Base-by-base conservation (phyloP, 192 early-diverging fungal species). In the Haplosporangium gracile region DNA sequence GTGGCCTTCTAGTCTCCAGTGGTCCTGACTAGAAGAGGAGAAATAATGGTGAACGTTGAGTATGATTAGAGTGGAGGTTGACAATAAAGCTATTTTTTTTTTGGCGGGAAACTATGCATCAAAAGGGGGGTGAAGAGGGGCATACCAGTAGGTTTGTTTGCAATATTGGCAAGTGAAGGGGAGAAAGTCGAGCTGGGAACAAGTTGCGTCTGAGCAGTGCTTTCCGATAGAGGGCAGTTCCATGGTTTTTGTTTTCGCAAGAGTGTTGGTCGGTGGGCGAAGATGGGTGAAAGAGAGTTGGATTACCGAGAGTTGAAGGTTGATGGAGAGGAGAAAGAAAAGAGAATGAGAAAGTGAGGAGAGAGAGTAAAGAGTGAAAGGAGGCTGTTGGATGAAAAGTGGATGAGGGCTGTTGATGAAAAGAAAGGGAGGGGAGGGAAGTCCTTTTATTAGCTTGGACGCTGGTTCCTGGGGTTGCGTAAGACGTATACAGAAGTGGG, bases 171-270 rank as follows among this genome's bases (percentile, higher is more conserved):
- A 93, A 39, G 81, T 91, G 76, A 86, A 91, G 51, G 92, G 92
- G 13, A 93, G 71, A 77, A 92, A 83, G 76, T 76, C 72, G 32
- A 95, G 89, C 65, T 91, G 91, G 42, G 86, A 83, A 76, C 95
- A 96, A 18, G 75, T 78, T 26, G 80, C n/a, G n/a, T 91, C 80
- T 1, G 92, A 88, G 80, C 95, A 96, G 57, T 94, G 91, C 68
- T 91, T 89, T 74, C 95, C 95, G 70, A 94, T 79, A 49, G 93
- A 89, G n/a, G 92, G 94, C 36, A 96, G 82, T 79, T 95, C 95
- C 95, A 96, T 96, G 36, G 38, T 85, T 32, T 16, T 70, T 63
- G 22, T 13, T 57, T 51, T n/a, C 7, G 57, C 7, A 24, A 60
- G 5, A n/a, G 20, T 6, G 55, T 34, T 20, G 34, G 36, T 74